phyloP scores from a whole-genome alignment of 2,329 filamentous ascomycete species.

The Basipetospora chlamydospora region DNA sequence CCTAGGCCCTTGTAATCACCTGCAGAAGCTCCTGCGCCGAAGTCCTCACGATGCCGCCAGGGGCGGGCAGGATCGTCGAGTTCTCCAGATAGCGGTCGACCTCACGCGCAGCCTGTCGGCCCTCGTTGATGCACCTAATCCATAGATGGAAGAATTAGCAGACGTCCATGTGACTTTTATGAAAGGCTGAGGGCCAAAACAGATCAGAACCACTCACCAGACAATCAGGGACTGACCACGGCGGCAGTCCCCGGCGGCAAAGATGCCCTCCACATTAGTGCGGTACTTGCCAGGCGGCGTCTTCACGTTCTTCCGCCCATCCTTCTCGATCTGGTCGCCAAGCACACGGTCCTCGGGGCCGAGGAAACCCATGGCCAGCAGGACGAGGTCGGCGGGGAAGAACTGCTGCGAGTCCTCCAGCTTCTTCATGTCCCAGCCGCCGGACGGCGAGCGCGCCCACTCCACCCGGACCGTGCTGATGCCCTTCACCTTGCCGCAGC shows the following conservation, averaged over 20 bases:
- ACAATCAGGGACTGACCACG: slow-evolving; percentile 92
- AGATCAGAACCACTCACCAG: slow-evolving; percentile 54
- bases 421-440: slow-evolving; percentile 98
- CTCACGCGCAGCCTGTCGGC: slow-evolving; percentile 81
- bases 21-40: slow-evolving; percentile 56
- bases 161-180: too few species aligned
- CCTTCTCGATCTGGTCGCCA: slow-evolving; percentile 79
- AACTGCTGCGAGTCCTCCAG: slow-evolving; percentile 85
- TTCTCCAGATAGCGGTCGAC: slow-evolving; percentile 78
- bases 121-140: slow-evolving; percentile 84
- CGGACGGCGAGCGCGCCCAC: slow-evolving; percentile 79
- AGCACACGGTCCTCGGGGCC: slow-evolving; percentile 82
- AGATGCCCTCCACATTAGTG: slow-evolving; percentile 78
- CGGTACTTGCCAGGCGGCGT: slow-evolving; percentile 75
- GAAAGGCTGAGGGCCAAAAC: neutral
- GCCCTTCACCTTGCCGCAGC: slow-evolving; percentile 74
- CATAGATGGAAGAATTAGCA: slow-evolving; percentile 17
- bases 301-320: slow-evolving; percentile 91
- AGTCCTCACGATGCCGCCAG: slow-evolving; percentile 82
- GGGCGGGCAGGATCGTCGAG: slow-evolving; percentile 68
- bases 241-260: slow-evolving; percentile 88
- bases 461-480: slow-evolving; percentile 94
- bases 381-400: slow-evolving; percentile 89
- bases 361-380: slow-evolving; percentile 94
- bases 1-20: slow-evolving; percentile 9